phyloP scores from a whole-genome alignment of 2,329 filamentous ascomycete genomes.

The Trichocomaceae sp. region DNA sequence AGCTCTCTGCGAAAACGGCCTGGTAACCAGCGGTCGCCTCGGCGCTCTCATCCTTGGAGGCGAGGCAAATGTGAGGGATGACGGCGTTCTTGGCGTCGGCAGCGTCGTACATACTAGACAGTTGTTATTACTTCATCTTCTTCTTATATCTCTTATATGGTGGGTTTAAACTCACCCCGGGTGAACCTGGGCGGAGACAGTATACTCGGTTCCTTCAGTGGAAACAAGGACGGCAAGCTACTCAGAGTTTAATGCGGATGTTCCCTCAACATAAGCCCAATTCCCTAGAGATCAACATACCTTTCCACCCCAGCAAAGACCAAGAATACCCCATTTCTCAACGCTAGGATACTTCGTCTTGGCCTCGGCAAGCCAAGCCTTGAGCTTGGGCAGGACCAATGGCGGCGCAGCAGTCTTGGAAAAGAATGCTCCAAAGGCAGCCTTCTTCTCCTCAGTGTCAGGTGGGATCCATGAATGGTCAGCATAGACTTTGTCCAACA shows the following conservation, averaged over 20 bases:
- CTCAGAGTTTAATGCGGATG: not conserved
- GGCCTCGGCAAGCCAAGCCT: constrained; percentile 39
- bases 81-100: constrained; percentile 55
- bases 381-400: constrained; percentile 25
- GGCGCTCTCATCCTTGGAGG: constrained; percentile 57
- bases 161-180: constrained; percentile 22
- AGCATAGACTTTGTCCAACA: constrained; percentile 41
- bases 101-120: constrained; percentile 40
- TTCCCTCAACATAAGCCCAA: too few species aligned
- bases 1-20: constrained; percentile 41
- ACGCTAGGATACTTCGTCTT: constrained; percentile 49
- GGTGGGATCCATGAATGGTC: constrained; percentile 51
- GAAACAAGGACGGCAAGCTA: constrained; percentile 41
- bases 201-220: constrained; percentile 49
- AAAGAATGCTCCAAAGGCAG: constrained; percentile 55
- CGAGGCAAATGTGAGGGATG: constrained; percentile 57
- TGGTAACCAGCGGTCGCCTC: constrained; percentile 50
- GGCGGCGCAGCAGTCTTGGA: constrained; percentile 31
- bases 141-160: too few species aligned
- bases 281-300: constrained; percentile 28
- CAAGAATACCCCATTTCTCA: constrained; percentile 55
- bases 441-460: constrained; percentile 57
- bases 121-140: not conserved
- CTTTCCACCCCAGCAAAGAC: constrained; percentile 69
- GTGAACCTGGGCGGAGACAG: constrained; percentile 30